Evolutionary conservation across 129 eudicot genomes (phyloP).

Genomic region (Centella asiatica): DNA sequence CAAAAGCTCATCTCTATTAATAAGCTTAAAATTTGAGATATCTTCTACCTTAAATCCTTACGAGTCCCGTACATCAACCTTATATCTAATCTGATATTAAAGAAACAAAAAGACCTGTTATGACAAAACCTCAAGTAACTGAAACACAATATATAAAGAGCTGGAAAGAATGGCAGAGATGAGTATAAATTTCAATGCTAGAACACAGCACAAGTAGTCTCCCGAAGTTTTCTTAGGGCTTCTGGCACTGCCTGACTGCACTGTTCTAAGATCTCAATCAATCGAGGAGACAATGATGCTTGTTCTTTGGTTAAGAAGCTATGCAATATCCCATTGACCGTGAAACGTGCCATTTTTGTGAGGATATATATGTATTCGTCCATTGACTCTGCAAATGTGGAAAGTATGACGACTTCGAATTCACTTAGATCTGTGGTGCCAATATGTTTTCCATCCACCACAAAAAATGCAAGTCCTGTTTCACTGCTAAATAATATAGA

Average conservation of each 20-base stretch:
- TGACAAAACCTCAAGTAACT: no score
- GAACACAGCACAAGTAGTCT: constrained; percentile 4
- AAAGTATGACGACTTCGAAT: constrained; percentile 14
- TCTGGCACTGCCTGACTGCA: constrained; percentile 23
- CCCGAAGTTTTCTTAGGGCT: constrained; percentile 10
- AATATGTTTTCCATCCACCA: constrained; percentile 11
- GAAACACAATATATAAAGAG: background rate
- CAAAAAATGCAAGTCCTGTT: constrained; percentile 11
- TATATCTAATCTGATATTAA: no score
- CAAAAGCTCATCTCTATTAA: no score
- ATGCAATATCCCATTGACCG: constrained; percentile 3
- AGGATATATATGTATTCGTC: constrained; percentile 12
- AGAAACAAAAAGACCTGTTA: no score
- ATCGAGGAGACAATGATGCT: constrained; percentile 8
- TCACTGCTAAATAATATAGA: constrained; percentile 22
- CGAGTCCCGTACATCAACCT: no score
- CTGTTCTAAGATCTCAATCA: constrained; percentile 11
- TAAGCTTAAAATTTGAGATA: no score
- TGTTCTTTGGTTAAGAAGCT: constrained; percentile 13
- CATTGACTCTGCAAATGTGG: constrained; percentile 3
- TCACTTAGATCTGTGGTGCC: constrained; percentile 4
- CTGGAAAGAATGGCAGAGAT: background rate
- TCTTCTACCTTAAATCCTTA: no score
- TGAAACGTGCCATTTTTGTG: constrained; percentile 15
- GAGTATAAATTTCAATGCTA: background rate